A percentile compares a stretch with the other conserved stretches of the same genome.
Evolutionary conservation across 2,329 filamentous ascomycete genomes (phyloP).

Genomic region (Hirsutella thompsonii): DNA sequence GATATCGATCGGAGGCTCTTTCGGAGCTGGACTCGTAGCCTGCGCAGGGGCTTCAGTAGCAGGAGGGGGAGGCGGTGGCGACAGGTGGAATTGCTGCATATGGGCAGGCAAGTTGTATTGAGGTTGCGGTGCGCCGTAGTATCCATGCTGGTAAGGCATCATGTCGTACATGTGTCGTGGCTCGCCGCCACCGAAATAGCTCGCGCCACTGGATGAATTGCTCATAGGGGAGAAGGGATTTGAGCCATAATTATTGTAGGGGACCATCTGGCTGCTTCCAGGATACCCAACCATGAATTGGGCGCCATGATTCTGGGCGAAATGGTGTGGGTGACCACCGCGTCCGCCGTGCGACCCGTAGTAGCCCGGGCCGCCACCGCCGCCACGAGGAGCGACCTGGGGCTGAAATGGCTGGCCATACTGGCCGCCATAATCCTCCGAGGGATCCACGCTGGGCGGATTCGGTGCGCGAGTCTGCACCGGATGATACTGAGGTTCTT

Average conservation of each 20-base stretch:
- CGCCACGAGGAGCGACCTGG: conserved; percentile 12
- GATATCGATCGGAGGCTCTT: conserved; percentile 32
- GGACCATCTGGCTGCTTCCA: conserved; percentile 31
- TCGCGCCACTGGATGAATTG: conserved; percentile 20
- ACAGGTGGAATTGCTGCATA: conserved; percentile 26
- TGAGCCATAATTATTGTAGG: conserved; percentile 24
- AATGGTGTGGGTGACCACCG: conserved; percentile 17
- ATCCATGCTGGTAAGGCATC: conserved; percentile 32
- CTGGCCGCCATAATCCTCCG: conserved; percentile 45
- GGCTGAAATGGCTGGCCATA: conserved; percentile 10
- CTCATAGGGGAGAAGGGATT: conserved; percentile 33
- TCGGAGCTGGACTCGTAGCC: conserved; percentile 19
- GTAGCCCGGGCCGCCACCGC: conserved; percentile 9
- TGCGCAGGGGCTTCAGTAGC: conserved; percentile 24
- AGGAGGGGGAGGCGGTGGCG: conserved; percentile 24
- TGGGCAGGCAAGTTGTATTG: conserved; percentile 7
- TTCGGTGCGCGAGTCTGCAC: conserved; percentile 25
- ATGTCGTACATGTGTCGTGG: conserved; percentile 31
- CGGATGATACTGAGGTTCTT: conserved; percentile 23
- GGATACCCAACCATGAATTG: conserved; percentile 26
- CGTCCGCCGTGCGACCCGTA: conserved; percentile 10
- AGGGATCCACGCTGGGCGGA: conserved; percentile 50
- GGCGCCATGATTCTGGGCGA: conserved; percentile 34
- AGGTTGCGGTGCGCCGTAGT: conserved; percentile 3
- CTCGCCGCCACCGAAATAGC: conserved; percentile 27